Base-by-base conservation (phyloP, 2,329 filamentous ascomycete species). In the Cladosporium austrohemisphaericum region DNA sequence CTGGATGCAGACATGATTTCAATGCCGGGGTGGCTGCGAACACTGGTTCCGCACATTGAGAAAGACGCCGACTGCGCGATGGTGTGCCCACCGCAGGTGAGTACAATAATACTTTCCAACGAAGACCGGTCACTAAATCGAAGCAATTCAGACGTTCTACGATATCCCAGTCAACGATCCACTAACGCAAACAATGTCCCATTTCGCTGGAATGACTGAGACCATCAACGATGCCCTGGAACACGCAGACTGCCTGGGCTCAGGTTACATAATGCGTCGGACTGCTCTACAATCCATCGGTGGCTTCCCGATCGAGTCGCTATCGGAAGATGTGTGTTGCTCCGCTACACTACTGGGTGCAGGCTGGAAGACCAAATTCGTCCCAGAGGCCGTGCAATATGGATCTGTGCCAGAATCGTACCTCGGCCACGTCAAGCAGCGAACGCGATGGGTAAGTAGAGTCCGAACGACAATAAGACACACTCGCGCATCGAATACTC, bases 1-100 rank as follows among this genome's bases (percentile, higher is more conserved):
- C 68, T 85, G 26, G 82, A 85, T 60, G 81, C 81, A 16, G 82
- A 85, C 60, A 85, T 85, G 82, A 84, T 85, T 63, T 78, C 80
- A 5, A 78, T 83, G 61, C 71, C 69, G 44, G 68, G 77, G 38
- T 84, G 80, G 79, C 71, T 84, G 13, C 76, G 80, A 31, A 75
- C 77, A 22, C 61, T 80, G 13, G 64, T 83, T n/a, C 77, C 81
- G 48, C 81, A 84, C 59, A 63, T 83, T 33, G 44, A 47, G 8
- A 13, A 19, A 7, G 35, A 47, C 20, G 22, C 44, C 2, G 16
- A 47, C 4, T 47, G 44, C 16, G 44, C 44, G 13, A 47, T 47
- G 44, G 44, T 47, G 16, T 47, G 44, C 11, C 44, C 44, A 13
- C 44, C 44, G 8, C 44, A 47, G 33, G 44, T 47, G 31, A 5